phyloP scores from a whole-genome alignment of 768 basidiomycete genomes.

The Rhizopogon salebrosus region DNA sequence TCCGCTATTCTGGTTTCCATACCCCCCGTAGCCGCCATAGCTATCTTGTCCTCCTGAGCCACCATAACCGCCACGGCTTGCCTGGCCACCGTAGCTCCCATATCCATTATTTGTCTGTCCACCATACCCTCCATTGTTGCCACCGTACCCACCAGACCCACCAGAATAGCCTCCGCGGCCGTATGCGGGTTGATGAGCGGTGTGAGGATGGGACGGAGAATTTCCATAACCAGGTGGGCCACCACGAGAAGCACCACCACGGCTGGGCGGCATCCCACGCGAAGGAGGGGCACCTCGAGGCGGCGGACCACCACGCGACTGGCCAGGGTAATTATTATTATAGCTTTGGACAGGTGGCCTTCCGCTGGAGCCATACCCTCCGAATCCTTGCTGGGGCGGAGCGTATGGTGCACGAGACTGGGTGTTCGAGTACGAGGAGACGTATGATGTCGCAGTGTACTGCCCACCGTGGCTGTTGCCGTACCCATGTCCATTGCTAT shows the following conservation, averaged over 20 bases:
- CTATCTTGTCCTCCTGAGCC: slow-evolving; percentile 26
- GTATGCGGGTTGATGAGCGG: slow-evolving; percentile 14
- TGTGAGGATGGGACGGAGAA: slow-evolving; percentile 12
- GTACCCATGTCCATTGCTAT: slow-evolving; percentile 14
- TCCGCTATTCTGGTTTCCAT: slow-evolving; percentile 17
- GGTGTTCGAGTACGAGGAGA: slow-evolving; percentile 15
- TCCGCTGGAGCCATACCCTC: slow-evolving; percentile 27
- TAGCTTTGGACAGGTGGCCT: slow-evolving; percentile 26
- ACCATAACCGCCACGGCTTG: slow-evolving; percentile 27
- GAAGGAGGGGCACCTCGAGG: slow-evolving; percentile 1
- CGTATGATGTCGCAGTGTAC: slow-evolving; percentile 3
- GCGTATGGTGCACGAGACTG: slow-evolving; percentile 11
- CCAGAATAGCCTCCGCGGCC: slow-evolving; percentile 24
- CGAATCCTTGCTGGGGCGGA: slow-evolving; percentile 22
- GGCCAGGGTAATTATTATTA: slow-evolving; percentile 23
- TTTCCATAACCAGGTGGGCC: slow-evolving; percentile 17
- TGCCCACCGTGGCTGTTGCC: slow-evolving; percentile 16
- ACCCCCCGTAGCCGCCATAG: slow-evolving; percentile 37
- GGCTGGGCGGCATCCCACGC: slow-evolving; percentile 4
- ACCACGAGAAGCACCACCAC: slow-evolving; percentile 7
- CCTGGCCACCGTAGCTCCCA: slow-evolving; percentile 9
- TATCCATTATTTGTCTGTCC: slow-evolving; percentile 12
- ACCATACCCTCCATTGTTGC: slow-evolving; percentile 3
- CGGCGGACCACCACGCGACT: slow-evolving; percentile 20
- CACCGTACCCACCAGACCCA: slow-evolving; percentile 6